Evolutionary conservation across 2,329 filamentous ascomycete genomes (phyloP).

Genomic region (Orbilia oligospora): DNA sequence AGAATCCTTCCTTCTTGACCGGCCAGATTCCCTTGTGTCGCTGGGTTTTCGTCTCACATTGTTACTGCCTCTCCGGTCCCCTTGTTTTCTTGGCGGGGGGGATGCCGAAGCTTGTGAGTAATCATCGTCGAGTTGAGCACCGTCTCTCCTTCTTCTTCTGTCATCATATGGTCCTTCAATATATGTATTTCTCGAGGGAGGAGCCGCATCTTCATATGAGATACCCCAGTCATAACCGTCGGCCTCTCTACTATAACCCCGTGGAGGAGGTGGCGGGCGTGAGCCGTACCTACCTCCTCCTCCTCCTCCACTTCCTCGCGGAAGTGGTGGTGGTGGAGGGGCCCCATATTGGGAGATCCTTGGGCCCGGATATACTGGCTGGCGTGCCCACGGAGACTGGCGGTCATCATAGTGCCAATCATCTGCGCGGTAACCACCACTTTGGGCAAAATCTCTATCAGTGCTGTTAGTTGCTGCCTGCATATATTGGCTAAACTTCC

Average conservation of each 20-base stretch:
- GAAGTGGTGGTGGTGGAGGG: not conserved
- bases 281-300: conserved; percentile 4
- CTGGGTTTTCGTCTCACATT: not conserved
- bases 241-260: conserved; percentile 2
- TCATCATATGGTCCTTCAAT: conserved; percentile 3
- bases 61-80: not conserved
- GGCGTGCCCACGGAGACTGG: conserved; percentile 1
- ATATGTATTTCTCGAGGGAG: not conserved
- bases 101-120: not conserved
- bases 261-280: not conserved
- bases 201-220: not conserved
- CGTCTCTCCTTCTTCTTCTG: not conserved
- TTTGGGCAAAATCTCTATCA: conserved; percentile 25
- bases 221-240: conserved; percentile 7
- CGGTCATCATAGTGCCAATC: conserved; percentile 17
- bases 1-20: not conserved
- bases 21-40: not conserved
- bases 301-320: not conserved
- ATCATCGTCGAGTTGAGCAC: not conserved
- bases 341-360: not conserved
- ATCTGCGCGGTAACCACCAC: conserved; percentile 13
- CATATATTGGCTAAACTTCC: conserved; percentile 22
- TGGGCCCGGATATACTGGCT: not conserved
- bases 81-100: not conserved
- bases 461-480: conserved; percentile 19